Evolutionary conservation across 805 yeast species (phyloP).

Genomic region (Metschnikowia peoriensis): DNA sequence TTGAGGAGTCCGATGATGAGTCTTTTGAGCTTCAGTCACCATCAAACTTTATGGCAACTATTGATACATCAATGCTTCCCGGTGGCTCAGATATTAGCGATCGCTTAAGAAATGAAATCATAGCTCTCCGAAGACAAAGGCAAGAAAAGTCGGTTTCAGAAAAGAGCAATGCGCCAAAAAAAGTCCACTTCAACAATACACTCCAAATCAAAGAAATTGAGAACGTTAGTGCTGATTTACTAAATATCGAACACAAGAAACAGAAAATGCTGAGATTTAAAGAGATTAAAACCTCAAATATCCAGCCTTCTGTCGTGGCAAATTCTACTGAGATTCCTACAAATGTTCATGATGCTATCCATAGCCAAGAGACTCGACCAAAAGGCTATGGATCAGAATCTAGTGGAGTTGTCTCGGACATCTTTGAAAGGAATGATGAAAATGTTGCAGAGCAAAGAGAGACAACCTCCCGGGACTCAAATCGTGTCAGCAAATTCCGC

Average conservation of each 20-base stretch:
- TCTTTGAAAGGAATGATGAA: slow-evolving; percentile 1
- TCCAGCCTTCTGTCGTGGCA: not conserved
- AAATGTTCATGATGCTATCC: no score
- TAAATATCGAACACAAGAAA: slow-evolving; percentile 22
- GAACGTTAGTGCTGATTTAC: slow-evolving; percentile 50
- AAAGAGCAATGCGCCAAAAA: slow-evolving; percentile 4
- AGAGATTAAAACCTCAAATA: slow-evolving; percentile 15
- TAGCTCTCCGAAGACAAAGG: slow-evolving; percentile 22
- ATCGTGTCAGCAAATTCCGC: not conserved
- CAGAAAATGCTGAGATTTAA: slow-evolving; percentile 21
- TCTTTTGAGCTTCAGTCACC: slow-evolving; percentile 33
- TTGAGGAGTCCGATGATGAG: slow-evolving; percentile 31
- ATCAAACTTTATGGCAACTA: slow-evolving; percentile 22
- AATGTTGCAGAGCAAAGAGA: not conserved
- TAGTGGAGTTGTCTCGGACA: not conserved
- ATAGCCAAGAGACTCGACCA: no score
- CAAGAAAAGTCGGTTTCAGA: not conserved
- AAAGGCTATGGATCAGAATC: not conserved
- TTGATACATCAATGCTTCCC: slow-evolving; percentile 21
- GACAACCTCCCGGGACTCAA: not conserved
- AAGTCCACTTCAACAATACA: slow-evolving; percentile 53
- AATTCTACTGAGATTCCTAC: not conserved
- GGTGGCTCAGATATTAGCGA: slow-evolving; percentile 14
- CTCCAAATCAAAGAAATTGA: slow-evolving; percentile 61
- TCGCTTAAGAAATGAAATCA: slow-evolving; percentile 43